Evolutionary conservation across 2,329 filamentous ascomycete species (phyloP).

Genomic region (Hypoxylon sp.): DNA sequence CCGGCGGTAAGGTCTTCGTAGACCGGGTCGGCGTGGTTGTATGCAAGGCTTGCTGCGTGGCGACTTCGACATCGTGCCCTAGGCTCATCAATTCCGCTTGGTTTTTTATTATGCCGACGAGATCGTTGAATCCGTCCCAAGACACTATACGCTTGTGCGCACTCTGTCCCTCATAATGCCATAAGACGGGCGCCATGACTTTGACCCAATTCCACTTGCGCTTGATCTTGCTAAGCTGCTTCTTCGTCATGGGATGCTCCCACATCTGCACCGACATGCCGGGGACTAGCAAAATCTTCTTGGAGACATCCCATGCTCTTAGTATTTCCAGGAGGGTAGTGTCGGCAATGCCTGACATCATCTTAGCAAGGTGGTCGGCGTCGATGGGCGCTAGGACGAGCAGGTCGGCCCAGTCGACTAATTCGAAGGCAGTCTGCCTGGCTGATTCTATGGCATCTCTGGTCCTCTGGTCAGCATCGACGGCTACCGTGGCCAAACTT

Average conservation of each 20-base stretch:
- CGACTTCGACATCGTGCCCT: conserved; percentile 75
- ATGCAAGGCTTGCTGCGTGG: conserved; percentile 58
- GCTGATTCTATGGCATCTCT: conserved; percentile 64
- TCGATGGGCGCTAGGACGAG: conserved; percentile 87
- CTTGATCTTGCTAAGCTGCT: conserved; percentile 85
- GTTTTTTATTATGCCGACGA: conserved; percentile 81
- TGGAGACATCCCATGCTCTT: conserved; percentile 87
- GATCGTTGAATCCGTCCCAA: conserved; percentile 76
- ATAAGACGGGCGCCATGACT: conserved; percentile 83
- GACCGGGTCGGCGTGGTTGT: conserved; percentile 55
- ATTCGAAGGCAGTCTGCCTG: conserved; percentile 68
- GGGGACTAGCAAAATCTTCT: conserved; percentile 85
- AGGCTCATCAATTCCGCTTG: conserved; percentile 81
- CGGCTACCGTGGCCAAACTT: conserved; percentile 54
- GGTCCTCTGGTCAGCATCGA: conserved; percentile 54
- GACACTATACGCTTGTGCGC: conserved; percentile 65
- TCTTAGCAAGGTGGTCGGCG: conserved; percentile 85
- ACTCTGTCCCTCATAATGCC: conserved; percentile 74
- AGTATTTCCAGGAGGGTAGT: conserved; percentile 84
- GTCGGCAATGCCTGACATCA: conserved; percentile 86
- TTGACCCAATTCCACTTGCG: conserved; percentile 89
- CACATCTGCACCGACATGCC: conserved; percentile 92
- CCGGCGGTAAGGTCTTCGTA: conserved; percentile 74
- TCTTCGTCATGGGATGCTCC: conserved; percentile 89
- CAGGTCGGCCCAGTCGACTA: conserved; percentile 90